Percentiles rank a stretch among this genome's conserved stretches.
These are phyloP conservation scores for Excoecaria agallocha DNA, from an alignment of 345 rosid genomes.

Conservation along the genomic window DNA sequence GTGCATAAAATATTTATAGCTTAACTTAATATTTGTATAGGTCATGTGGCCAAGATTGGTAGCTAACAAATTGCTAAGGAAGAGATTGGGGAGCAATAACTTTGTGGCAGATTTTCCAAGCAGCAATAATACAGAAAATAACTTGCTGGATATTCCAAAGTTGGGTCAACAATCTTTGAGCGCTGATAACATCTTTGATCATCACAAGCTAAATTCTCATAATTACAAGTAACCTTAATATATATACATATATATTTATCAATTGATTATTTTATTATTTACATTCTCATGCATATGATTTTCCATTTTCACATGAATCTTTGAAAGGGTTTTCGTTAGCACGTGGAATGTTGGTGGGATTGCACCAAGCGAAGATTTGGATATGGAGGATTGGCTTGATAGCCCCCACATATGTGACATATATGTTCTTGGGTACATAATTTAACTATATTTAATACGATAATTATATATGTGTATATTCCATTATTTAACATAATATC, in stretches of 20 bases:
- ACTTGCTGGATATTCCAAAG: constrained; percentile 29
- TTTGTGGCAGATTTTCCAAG: constrained; percentile 73
- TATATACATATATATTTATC: not conserved
- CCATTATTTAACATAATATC: not conserved
- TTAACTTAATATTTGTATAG: constrained; percentile 19
- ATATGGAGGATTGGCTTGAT: constrained; percentile 63
- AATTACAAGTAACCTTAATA: constrained; percentile 45
- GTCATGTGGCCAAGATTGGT: constrained; percentile 82
- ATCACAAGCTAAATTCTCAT: constrained; percentile 32
- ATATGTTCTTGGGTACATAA: constrained; percentile 70
- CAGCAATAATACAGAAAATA: constrained; percentile 22
- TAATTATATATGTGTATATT: not conserved
- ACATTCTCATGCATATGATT: not conserved
- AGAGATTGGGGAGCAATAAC: constrained; percentile 61
- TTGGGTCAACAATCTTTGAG: constrained; percentile 29
- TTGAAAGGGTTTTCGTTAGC: constrained; percentile 58
- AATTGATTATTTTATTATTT: not conserved
- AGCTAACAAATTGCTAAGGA: constrained; percentile 62
- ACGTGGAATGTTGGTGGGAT: constrained; percentile 93
- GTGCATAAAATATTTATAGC: no score
- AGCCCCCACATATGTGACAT: constrained; percentile 51
- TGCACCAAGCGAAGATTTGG: constrained; percentile 57
- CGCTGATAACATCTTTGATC: constrained; percentile 34
- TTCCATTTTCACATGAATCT: not conserved
- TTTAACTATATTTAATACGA: not conserved